phyloP scores from a whole-genome alignment of 768 basidiomycete genomes.

The Collybia sordida region DNA sequence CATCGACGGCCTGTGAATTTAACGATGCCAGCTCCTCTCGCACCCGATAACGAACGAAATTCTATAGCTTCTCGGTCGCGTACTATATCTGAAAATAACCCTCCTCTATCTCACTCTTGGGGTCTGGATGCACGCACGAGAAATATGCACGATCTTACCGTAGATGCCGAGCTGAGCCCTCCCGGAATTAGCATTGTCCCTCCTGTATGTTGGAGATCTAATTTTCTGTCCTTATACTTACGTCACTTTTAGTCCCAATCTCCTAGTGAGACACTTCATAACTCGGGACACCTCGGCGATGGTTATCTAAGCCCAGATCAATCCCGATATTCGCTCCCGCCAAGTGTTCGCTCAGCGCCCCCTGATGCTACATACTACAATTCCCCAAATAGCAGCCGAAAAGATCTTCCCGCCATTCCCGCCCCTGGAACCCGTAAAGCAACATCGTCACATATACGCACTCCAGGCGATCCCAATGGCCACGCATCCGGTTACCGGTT shows the following conservation, averaged over 20 bases:
- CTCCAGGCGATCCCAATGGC: background rate
- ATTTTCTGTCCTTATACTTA: background rate
- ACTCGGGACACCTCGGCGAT: slow-evolving; percentile 7
- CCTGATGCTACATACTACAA: background rate
- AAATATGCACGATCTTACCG: background rate
- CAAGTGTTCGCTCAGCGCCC: slow-evolving; percentile 6
- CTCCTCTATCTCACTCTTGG: background rate
- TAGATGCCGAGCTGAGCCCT: slow-evolving; percentile 6
- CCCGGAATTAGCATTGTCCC: slow-evolving; percentile 18
- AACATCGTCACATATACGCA: background rate
- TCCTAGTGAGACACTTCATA: slow-evolving; percentile 11
- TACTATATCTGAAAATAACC: background rate
- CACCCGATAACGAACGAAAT: background rate
- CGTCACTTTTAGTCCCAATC: slow-evolving; percentile 13
- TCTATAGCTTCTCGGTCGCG: background rate
- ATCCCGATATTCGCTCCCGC: background rate
- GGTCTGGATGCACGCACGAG: background rate
- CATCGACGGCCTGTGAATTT: slow-evolving; percentile 14
- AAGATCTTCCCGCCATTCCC: background rate
- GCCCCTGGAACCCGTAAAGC: background rate
- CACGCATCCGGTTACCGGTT: background rate
- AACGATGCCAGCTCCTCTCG: slow-evolving; percentile 18
- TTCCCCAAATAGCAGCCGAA: background rate
- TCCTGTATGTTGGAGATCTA: slow-evolving; percentile 13
- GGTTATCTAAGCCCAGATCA: slow-evolving; percentile 13